These are phyloP conservation scores for Aspergillus sp. DNA, from an alignment of 2,329 filamentous ascomycete genomes.

Conservation along the genomic window DNA sequence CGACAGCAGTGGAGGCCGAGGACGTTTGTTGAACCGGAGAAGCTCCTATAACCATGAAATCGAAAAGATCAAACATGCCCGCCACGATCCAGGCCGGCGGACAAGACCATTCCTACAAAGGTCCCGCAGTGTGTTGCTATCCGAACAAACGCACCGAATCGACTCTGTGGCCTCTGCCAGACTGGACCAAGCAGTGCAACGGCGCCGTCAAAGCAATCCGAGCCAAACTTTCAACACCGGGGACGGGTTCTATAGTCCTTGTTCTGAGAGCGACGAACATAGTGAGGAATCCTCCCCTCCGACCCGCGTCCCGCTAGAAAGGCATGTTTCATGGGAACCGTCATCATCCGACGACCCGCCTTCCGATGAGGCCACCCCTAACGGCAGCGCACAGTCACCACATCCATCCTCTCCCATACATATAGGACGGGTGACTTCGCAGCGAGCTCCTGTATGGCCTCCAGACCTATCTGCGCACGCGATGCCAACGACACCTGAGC, in stretches of 20 bases:
- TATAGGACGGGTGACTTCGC: slow-evolving; percentile 9
- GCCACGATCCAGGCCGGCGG: slow-evolving; percentile 11
- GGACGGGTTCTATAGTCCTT: slow-evolving; percentile 4
- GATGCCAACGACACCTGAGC: slow-evolving; percentile 8
- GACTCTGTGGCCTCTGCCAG: neutral
- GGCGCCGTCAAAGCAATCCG: neutral
- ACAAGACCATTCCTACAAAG: slow-evolving; percentile 18
- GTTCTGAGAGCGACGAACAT: slow-evolving; percentile 15
- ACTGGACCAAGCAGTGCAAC: neutral
- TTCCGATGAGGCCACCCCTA: neutral
- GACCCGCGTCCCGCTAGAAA: slow-evolving; percentile 2
- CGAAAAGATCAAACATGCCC: slow-evolving; percentile 20
- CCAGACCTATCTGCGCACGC: neutral
- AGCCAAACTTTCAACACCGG: neutral
- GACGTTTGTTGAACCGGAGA: slow-evolving; percentile 26
- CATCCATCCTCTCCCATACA: slow-evolving; percentile 4
- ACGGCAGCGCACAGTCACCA: slow-evolving; percentile 4
- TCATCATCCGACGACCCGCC: slow-evolving; percentile 8
- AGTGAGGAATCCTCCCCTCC: slow-evolving; percentile 5
- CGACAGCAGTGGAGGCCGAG: slow-evolving; percentile 27
- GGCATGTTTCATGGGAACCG: slow-evolving; percentile 11
- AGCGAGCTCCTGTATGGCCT: neutral
- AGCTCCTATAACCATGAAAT: slow-evolving; percentile 37
- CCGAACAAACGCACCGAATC: slow-evolving; percentile 19
- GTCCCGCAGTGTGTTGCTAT: slow-evolving; percentile 21